phyloP scores from a whole-genome alignment of 2,329 filamentous ascomycete species.

The Zasmidium cellare region DNA sequence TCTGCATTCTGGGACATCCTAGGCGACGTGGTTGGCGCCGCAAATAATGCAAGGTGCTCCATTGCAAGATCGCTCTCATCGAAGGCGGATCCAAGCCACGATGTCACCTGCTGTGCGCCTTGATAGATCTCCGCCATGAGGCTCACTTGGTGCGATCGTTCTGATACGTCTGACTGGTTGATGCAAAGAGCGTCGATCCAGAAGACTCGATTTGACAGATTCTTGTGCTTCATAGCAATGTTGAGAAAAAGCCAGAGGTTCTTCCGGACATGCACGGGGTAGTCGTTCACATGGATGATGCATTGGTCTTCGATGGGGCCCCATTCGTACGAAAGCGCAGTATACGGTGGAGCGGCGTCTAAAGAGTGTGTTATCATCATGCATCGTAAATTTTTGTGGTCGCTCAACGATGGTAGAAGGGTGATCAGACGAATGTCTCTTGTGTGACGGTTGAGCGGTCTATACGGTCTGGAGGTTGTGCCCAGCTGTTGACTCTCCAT shows the following conservation, averaged over 20 bases:
- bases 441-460: too few relatives aligned
- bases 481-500: too few relatives aligned
- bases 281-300: background rate
- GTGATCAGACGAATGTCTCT: too few relatives aligned
- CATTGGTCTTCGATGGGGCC: slow-evolving; percentile 3
- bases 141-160: slow-evolving; percentile 37
- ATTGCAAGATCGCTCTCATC: background rate
- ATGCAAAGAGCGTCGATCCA: slow-evolving; percentile 42
- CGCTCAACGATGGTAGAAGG: too few relatives aligned
- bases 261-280: background rate
- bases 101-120: slow-evolving; percentile 1
- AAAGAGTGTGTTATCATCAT: background rate
- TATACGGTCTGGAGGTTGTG: too few relatives aligned
- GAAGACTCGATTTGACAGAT: slow-evolving; percentile 13
- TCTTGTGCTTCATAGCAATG: background rate
- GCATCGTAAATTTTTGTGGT: too few relatives aligned
- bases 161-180: slow-evolving; percentile 29
- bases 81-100: slow-evolving; percentile 12
- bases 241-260: slow-evolving; percentile 4
- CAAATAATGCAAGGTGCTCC: too few relatives aligned
- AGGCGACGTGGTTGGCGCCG: background rate
- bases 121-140: slow-evolving; percentile 39
- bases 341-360: background rate
- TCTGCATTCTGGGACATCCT: background rate
- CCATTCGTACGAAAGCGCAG: slow-evolving; percentile 18